Evolutionary conservation across 805 yeast species (phyloP).

Genomic region (Grigorovia transvaalensis): DNA sequence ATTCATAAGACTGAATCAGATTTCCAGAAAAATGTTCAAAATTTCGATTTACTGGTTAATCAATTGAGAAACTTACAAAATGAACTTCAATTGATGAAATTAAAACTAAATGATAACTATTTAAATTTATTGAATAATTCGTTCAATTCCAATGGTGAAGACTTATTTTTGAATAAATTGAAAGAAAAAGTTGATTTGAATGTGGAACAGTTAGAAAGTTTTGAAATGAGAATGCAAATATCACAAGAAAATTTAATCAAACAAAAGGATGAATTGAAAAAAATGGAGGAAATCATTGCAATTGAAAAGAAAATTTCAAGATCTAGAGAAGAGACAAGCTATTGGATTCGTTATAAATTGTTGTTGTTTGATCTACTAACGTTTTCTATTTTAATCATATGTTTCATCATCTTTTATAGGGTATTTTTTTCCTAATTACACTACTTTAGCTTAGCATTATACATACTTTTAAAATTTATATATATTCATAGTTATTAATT

Average conservation of each 20-base stretch:
- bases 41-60: conserved; percentile 16
- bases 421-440: not conserved
- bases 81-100: conserved; percentile 16
- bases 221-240: conserved; percentile 22
- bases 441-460: too few relatives aligned
- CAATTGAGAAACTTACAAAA: conserved; percentile 23
- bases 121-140: conserved; percentile 21
- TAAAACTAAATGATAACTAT: conserved; percentile 22
- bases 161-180: conserved; percentile 19
- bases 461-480: too few relatives aligned
- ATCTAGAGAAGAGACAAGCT: conserved; percentile 2
- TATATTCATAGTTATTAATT: too few relatives aligned
- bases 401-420: not conserved
- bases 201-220: conserved; percentile 16
- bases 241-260: conserved; percentile 13
- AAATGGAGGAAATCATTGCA: conserved; percentile 18
- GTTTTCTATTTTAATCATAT: not conserved
- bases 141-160: conserved; percentile 18
- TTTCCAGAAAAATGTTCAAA: conserved; percentile 21
- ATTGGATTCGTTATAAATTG: conserved; percentile 5
- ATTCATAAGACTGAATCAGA: conserved; percentile 21
- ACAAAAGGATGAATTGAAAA: conserved; percentile 20
- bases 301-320: conserved; percentile 6
- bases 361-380: conserved; percentile 5
- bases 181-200: conserved; percentile 8